A percentile compares a stretch with the other conserved stretches of the same genome.
Evolutionary conservation across 768 basidiomycete genomes (phyloP).

Genomic region (Pleurotus ostreatus): DNA sequence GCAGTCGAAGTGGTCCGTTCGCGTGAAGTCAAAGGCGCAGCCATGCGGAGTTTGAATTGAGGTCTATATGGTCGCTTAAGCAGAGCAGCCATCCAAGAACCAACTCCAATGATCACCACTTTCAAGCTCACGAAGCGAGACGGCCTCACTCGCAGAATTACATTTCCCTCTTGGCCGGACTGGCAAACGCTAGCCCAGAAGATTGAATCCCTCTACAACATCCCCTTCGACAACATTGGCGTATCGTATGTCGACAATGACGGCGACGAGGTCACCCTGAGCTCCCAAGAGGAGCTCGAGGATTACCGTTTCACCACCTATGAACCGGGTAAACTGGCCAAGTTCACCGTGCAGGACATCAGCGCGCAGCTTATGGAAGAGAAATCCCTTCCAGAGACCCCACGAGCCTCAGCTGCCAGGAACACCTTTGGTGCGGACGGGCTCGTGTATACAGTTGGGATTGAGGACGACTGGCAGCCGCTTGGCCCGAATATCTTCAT

Average conservation of each 20-base stretch:
- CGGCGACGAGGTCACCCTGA: constrained; percentile 73
- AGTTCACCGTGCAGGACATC: constrained; percentile 64
- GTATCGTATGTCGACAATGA: constrained; percentile 73
- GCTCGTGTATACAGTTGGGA: constrained; percentile 40
- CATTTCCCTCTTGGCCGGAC: constrained; percentile 46
- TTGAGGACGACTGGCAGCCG: constrained; percentile 65
- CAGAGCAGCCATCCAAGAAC: constrained; percentile 9
- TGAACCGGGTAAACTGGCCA: constrained; percentile 34
- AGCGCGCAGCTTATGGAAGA: constrained; percentile 27
- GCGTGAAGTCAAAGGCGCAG: constrained; percentile 8
- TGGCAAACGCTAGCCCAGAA: constrained; percentile 57
- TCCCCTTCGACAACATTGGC: constrained; percentile 54
- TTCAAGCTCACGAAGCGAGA: constrained; percentile 65
- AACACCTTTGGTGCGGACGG: constrained; percentile 57
- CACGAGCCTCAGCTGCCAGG: constrained; percentile 32
- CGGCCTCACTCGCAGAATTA: constrained; percentile 56
- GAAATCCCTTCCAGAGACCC: constrained; percentile 26
- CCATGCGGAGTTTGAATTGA: constrained; percentile 40
- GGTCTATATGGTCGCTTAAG: constrained; percentile 12
- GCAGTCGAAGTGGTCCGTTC: not conserved
- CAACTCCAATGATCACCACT: constrained; percentile 32
- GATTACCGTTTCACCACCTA: constrained; percentile 54
- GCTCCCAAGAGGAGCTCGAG: constrained; percentile 71
- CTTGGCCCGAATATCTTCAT: constrained; percentile 20
- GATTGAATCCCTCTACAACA: constrained; percentile 46